Evolutionary conservation across 352 stramenopile species (phyloP), one percentile per base, ranked within the genome.

Genomic region (Pythium scleroteichum): DNA sequence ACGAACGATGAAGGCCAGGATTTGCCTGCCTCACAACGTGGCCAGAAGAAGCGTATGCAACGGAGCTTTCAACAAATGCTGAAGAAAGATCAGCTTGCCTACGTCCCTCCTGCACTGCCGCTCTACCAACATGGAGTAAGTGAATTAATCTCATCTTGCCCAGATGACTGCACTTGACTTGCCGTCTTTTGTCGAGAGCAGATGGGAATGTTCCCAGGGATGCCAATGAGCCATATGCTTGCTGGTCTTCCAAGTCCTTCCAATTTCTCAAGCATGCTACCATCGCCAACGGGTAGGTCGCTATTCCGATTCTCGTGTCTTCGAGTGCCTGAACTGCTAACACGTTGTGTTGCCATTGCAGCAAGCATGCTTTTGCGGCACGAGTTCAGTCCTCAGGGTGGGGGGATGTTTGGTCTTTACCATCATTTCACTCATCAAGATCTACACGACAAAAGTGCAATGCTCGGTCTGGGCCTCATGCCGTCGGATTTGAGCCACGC

Each of bases 51-150:
- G 50, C 71, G 83, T 2, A 75, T 87, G 54, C 80, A 88, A 26
- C 78, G 80, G 23, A 72, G 83, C 39, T 90, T 90, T 53, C 83
- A 92, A 69, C 83, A 90, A 62, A 64, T 92, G 62, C 68, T 90
- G 14, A 85, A 89, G 63, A 90, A 90, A 29, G 79, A 90, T 51
- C 80, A 92, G 50, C 66, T 79, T 59, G 66, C 69, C 48, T 90
- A 88, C 65, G 76, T 81, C 7, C 80, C 83, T 6, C 80, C 83
- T 22, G 72, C 80, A 39, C 68, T 91, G 48, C 77, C 82, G 7
- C 62, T 90, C 12, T 92, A 90, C 48, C 80, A 90, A 42, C 79
- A 86, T 42, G 69, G 71, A 39, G 82, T 92, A 82, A 35, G 78
- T 52, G 29, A 35, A 44, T 19, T 44, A 5, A n/a, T 6, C 38